A percentile compares a stretch with the other conserved stretches of the same genome.
phyloP scores from a whole-genome alignment of 2,329 filamentous ascomycete species.

The Diaporthe helianthi region DNA sequence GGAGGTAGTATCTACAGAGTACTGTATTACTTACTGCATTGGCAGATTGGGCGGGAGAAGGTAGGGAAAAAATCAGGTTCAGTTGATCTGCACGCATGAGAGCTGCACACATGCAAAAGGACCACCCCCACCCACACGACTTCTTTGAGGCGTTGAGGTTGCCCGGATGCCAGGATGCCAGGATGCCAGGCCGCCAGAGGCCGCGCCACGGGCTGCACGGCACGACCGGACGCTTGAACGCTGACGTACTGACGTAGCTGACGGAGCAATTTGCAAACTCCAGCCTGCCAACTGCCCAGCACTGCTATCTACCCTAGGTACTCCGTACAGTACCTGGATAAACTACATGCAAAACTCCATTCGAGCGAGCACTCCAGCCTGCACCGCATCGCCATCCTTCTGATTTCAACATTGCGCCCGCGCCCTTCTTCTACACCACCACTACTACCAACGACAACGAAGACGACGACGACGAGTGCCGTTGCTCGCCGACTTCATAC shows the following conservation, averaged over 20 bases:
- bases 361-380: not conserved
- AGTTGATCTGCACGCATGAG: too few species aligned
- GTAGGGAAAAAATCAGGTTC: too few species aligned
- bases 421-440: not conserved
- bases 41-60: too few species aligned
- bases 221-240: slow-evolving; percentile 4
- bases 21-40: too few species aligned
- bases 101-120: not conserved
- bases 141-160: slow-evolving; percentile 6
- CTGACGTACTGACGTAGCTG: slow-evolving; percentile 30
- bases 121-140: too few species aligned
- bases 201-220: slow-evolving; percentile 19
- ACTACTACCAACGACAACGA: too few species aligned
- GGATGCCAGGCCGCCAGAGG: not conserved
- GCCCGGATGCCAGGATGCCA: too few species aligned
- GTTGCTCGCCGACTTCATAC: not conserved
- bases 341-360: slow-evolving; percentile 20
- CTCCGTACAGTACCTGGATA: too few species aligned
- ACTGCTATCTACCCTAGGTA: too few species aligned
- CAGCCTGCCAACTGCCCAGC: slow-evolving; percentile 21
- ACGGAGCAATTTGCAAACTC: slow-evolving; percentile 28
- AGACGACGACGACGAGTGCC: not conserved
- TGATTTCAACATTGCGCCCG: slow-evolving; percentile 10
- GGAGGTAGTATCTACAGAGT: too few species aligned
- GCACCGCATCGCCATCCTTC: slow-evolving; percentile 12